Evolutionary conservation across 441 rosid genomes (phyloP), one percentile per base, ranked within the genome.

Genomic region (Populus trichocarpa): DNA sequence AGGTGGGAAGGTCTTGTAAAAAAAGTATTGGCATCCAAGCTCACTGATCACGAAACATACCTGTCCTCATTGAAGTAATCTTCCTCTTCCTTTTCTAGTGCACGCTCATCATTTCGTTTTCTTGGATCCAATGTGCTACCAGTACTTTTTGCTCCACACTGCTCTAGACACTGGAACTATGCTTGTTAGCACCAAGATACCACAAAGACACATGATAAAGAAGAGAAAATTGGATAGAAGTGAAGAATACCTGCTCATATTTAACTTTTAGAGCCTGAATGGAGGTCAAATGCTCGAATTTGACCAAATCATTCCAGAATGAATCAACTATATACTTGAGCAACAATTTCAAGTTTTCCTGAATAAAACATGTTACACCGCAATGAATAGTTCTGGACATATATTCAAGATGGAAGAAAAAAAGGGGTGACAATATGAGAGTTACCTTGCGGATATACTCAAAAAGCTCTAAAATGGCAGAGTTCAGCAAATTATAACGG

Each of bases 61-160:
- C 98, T 97, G 86, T 95, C 96, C 85, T 86, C 97, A 32, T 95
- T 95, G 83, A 97, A 97, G 87, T 97, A 97, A 79, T 97, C 98
- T 84, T 95, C 96, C 87, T 95, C 99, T 82, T 97, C 99, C 86
- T 97, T 97, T 80, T 93, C 99, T 73, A 89, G 78, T 42, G 97
- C 98, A 38, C 98, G 97, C 82, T 91, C 99, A 79, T 97, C 99
- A 26, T 83, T 80, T 75, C 95, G 84, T 84, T 86, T 93, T 76
- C 98, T 88, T 9, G 90, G 85, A 71, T 90, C 98, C 25, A 86
- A 75, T 25, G 89, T 84, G 77, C 81, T 87, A 81, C 86, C 88
- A 77, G 86, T 82, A 78, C 78, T 86, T 84, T 88, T 90, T 0
- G 91, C 78, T 83, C 84, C 97, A 77, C 84, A 82, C 81, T 84